A percentile compares a stretch with the other conserved stretches of the same genome.
Evolutionary conservation across 2,329 filamentous ascomycete genomes (phyloP).

Genomic region (Scleromitrula shiraiana): DNA sequence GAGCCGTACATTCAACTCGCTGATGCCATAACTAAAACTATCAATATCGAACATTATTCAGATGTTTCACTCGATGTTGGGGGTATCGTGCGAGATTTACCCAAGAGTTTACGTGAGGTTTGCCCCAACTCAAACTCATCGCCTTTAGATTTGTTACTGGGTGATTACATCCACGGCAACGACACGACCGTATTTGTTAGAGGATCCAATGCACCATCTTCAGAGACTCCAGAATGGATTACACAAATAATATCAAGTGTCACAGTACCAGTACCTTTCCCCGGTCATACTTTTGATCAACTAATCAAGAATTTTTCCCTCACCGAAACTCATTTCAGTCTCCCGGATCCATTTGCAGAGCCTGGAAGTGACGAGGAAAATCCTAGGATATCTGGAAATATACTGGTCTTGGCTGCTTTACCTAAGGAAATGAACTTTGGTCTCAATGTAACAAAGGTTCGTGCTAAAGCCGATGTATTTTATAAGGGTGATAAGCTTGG

Average conservation of each 20-base stretch:
- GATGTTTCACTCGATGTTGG: constrained; percentile 62
- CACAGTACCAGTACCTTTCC: constrained; percentile 76
- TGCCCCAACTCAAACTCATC: constrained; percentile 75
- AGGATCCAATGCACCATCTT: constrained; percentile 59
- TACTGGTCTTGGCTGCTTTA: constrained; percentile 69
- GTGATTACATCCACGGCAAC: constrained; percentile 72
- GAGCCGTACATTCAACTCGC: constrained; percentile 74
- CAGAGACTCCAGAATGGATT: constrained; percentile 74
- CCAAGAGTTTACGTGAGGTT: constrained; percentile 59
- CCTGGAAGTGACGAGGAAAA: constrained; percentile 64
- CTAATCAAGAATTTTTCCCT: constrained; percentile 84
- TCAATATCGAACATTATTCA: constrained; percentile 60
- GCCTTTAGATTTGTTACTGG: constrained; percentile 75
- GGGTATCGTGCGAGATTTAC: constrained; percentile 65
- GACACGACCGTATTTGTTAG: constrained; percentile 75
- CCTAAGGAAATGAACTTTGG: constrained; percentile 84
- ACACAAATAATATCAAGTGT: constrained; percentile 71
- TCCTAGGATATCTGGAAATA: constrained; percentile 74
- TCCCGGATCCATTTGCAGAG: constrained; percentile 74
- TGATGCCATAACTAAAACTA: constrained; percentile 58
- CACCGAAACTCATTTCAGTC: constrained; percentile 73
- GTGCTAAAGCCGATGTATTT: constrained; percentile 70
- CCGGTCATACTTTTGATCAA: constrained; percentile 71
- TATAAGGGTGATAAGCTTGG: constrained; percentile 75
- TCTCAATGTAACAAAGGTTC: constrained; percentile 67